Percentiles rank a stretch among this genome's conserved stretches.
Evolutionary conservation across 768 basidiomycete species (phyloP).

Genomic region (Rossbeevera mucosa): DNA sequence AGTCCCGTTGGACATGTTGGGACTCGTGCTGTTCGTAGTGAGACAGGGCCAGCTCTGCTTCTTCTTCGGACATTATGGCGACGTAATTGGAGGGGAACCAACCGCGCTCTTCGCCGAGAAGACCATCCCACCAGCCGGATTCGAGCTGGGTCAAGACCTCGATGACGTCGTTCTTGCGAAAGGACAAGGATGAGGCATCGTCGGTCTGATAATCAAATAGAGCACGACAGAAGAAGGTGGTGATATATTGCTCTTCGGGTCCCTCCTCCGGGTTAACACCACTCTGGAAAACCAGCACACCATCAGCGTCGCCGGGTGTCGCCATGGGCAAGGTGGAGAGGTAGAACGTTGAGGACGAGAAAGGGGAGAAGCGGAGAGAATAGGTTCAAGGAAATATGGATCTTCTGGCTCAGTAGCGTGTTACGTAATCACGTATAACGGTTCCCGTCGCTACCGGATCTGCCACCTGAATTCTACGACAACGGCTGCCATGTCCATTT

Average conservation of each 20-base stretch:
- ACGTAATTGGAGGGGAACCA: conserved; percentile 99
- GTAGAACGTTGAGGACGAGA: conserved; percentile 10
- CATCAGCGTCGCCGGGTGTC: conserved; percentile 25
- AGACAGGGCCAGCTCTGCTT: conserved; percentile 64
- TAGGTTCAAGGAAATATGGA: conserved; percentile 10
- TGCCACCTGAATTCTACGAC: background rate
- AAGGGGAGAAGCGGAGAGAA: conserved; percentile 4
- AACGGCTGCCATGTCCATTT: conserved; percentile 8
- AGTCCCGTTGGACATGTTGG: conserved; percentile 12
- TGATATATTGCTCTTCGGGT: conserved; percentile 55
- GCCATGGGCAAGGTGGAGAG: conserved; percentile 1
- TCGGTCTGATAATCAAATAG: conserved; percentile 88
- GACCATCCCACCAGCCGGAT: conserved; percentile 98
- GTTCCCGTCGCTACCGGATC: conserved; percentile 15
- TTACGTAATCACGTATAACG: conserved; percentile 24
- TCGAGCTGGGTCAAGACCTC: conserved; percentile 89
- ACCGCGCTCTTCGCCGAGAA: conserved; percentile 83
- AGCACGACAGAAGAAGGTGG: conserved; percentile 83
- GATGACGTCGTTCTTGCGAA: conserved; percentile 83
- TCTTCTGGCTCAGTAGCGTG: conserved; percentile 4
- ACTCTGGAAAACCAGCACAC: conserved; percentile 15
- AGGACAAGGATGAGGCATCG: conserved; percentile 86
- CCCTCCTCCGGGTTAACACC: conserved; percentile 26
- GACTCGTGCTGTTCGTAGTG: conserved; percentile 13
- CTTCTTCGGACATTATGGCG: conserved; percentile 68